A percentile compares a stretch with the other conserved stretches of the same genome.
Evolutionary conservation across 192 early-diverging fungal species (phyloP).

Genomic region (Coemansia sp.): DNA sequence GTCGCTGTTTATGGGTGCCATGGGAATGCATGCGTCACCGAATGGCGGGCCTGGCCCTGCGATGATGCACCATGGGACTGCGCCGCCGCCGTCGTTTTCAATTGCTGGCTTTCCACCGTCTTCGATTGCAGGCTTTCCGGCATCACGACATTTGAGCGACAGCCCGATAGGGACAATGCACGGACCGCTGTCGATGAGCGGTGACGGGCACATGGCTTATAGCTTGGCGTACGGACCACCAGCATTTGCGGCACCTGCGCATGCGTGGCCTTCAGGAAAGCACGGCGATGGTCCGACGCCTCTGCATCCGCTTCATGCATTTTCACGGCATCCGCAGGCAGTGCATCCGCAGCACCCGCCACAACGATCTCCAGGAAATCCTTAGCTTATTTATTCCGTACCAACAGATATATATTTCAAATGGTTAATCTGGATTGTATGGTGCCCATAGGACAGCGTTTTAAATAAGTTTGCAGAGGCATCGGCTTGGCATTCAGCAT

Average conservation of each 20-base stretch:
- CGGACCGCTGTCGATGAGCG: slow-evolving; percentile 5
- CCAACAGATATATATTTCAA: too few relatives aligned
- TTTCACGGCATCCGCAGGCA: neutral
- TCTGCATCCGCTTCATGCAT: slow-evolving; percentile 5
- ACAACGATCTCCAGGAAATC: slow-evolving; percentile 16
- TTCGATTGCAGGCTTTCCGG: slow-evolving; percentile 11
- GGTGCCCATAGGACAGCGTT: too few relatives aligned
- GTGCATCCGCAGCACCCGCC: slow-evolving; percentile 5
- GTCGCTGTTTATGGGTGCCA: slow-evolving; percentile 21
- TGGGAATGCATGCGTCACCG: slow-evolving; percentile 11
- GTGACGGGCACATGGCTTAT: neutral
- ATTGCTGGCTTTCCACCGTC: slow-evolving; percentile 24
- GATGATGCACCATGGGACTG: neutral
- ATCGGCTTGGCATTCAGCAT: too few relatives aligned
- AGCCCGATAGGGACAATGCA: slow-evolving; percentile 8
- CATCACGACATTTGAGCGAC: slow-evolving; percentile 5
- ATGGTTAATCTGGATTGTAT: too few relatives aligned
- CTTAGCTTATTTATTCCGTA: neutral
- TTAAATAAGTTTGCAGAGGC: too few relatives aligned
- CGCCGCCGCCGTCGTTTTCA: slow-evolving; percentile 13
- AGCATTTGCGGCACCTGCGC: neutral
- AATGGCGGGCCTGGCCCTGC: neutral
- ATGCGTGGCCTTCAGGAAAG: slow-evolving; percentile 26
- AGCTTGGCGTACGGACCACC: slow-evolving; percentile 10
- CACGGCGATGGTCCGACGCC: slow-evolving; percentile 7